Percentiles rank a stretch among this genome's conserved stretches.
Evolutionary conservation across 306 rosid genomes (phyloP).

Genomic region (Trifolium fragiferum): DNA sequence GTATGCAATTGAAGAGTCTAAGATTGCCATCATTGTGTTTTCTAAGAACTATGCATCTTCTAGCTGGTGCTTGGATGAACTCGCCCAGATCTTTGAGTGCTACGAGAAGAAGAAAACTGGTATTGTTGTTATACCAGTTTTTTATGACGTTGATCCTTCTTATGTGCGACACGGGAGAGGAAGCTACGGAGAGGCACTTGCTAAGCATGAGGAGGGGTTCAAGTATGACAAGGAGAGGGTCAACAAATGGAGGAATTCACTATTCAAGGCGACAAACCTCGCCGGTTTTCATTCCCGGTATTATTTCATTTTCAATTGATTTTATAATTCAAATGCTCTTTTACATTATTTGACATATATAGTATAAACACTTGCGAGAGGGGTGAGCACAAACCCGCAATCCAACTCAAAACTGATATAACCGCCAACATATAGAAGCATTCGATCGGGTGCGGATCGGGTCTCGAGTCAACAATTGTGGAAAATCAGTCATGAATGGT

Average conservation of each 20-base stretch:
- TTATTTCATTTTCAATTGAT: no score
- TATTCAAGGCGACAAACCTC: background rate
- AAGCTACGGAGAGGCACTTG: background rate
- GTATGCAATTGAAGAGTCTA: background rate
- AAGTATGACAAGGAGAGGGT: background rate
- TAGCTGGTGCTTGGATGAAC: constrained; percentile 2
- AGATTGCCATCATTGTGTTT: background rate
- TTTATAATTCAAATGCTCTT: no score
- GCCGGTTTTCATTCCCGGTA: background rate
- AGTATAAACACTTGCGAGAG: no score
- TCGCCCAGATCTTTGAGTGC: background rate
- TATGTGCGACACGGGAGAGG: background rate
- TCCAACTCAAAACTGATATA: no score
- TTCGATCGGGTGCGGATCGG: no score
- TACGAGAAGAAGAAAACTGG: background rate
- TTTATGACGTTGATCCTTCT: background rate
- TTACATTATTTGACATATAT: no score
- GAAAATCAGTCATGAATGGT: no score
- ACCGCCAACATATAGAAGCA: no score
- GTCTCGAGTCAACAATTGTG: no score
- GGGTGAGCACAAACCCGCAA: no score
- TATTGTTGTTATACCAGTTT: background rate
- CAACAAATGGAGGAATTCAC: background rate
- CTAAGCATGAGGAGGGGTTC: background rate
- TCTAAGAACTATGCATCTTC: background rate